Conservation (phyloP, 768 basidiomycete species). For the Mycena pura region DNA sequence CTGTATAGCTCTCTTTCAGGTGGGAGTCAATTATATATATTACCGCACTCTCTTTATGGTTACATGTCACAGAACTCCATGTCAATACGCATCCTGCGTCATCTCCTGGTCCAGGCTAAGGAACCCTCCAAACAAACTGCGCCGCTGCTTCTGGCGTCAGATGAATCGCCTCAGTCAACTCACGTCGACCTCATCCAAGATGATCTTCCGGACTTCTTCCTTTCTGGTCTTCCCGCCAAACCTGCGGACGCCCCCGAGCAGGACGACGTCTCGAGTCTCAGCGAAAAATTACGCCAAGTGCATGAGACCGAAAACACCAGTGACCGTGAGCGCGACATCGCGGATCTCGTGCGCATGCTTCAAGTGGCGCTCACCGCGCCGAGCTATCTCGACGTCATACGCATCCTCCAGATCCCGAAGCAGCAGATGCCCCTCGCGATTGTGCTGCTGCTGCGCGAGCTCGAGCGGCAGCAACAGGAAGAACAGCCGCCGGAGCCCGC, state of each 20-base stretch:
- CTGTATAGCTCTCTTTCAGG: slow-evolving; percentile 47
- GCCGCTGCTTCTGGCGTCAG: background rate
- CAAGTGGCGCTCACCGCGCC: slow-evolving; percentile 43
- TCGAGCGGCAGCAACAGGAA: background rate
- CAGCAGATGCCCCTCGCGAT: slow-evolving; percentile 45
- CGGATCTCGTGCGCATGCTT: slow-evolving; percentile 47
- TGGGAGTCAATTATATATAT: too few relatives aligned
- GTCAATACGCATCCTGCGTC: background rate
- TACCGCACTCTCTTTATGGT: too few relatives aligned
- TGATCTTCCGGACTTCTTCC: too few relatives aligned
- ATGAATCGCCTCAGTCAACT: background rate
- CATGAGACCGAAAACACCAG: slow-evolving; percentile 38
- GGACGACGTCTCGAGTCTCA: background rate
- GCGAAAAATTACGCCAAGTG: background rate
- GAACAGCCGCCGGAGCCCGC: background rate
- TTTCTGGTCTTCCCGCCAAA: too few relatives aligned
- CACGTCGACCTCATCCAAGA: background rate
- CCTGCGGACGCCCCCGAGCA: background rate
- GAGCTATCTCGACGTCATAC: slow-evolving; percentile 48
- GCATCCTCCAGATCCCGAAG: slow-evolving; percentile 47
- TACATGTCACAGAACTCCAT: background rate
- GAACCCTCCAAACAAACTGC: background rate
- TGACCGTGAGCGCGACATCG: slow-evolving; percentile 45
- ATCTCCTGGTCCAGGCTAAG: too few relatives aligned
- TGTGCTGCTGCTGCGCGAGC: slow-evolving; percentile 6